Base-by-base conservation (phyloP, 108 stramenopile species). In the Cyclotella atomus region DNA sequence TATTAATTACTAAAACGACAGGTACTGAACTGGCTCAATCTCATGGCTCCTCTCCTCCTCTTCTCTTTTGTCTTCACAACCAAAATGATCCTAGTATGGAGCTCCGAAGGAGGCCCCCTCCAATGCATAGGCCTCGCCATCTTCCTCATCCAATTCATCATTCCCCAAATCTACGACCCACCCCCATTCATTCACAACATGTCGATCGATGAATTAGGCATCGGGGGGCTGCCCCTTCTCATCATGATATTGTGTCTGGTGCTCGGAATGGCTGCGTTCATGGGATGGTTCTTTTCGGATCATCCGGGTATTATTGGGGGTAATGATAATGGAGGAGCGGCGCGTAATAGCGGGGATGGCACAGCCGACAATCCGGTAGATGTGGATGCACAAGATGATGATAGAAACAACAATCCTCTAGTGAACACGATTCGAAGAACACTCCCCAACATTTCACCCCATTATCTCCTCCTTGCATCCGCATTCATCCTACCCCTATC, bases 81-180 rank as follows among this genome's bases (percentile, higher is more conserved):
- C n/a, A n/a, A n/a, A n/a, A 71, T 71, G 71, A 71, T 71, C 43
- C 49, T 71, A 32, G 60, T 71, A 17, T 71, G 71, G 71, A 60
- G 60, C 60, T 49, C 45, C 29, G 60, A 71, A 60, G 71, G 68
- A 2, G 71, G 71, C 0, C 71, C 71, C 7, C 71, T 71, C 47
- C 71, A 71, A 71, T 27, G 29, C 12, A 25, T 36, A 30, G 71
- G 71, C 12, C 60, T 71, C 6, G 46, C 20, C 1, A 35, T 71
- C 30, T 71, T 71, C 35, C 29, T 50, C 7, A 45, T 71, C 7
- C 71, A 71, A 71, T 62, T 71, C 47, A 41, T 41, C 38, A 12
- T 62, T 0, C 59, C 71, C 32, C 59, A 70, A 57, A 6, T 59
- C 15, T 21, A 38, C 49, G 38, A 50, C 12, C 33, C 23, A 28